Base-by-base conservation (phyloP, 306 rosid genomes). In the Pueraria montana region DNA sequence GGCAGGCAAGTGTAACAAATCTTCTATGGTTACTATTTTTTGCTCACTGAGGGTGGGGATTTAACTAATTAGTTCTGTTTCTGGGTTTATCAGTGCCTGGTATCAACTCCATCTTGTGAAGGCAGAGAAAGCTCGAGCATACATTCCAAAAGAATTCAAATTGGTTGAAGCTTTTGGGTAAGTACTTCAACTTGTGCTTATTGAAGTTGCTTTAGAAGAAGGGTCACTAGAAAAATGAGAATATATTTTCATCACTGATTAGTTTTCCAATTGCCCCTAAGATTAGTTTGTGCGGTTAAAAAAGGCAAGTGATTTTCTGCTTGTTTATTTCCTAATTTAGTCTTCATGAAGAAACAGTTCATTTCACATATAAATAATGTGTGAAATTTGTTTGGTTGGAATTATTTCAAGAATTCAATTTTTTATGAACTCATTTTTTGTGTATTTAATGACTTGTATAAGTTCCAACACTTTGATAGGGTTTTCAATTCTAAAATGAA, bases 81-180 rank as follows among this genome's bases (percentile, higher is more conserved):
- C 40, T 68, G 36, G 27, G 20, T 32, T n/a, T 45, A 42, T 84
- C 84, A 96, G 99, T 65, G 99, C 99, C 26, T 86, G 87, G 90
- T 96, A 96, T 89, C 98, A 96, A 53, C 94, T 96, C 36, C 98
- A 94, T 86, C 93, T 94, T 32, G 98, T 96, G 84, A 94, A 91
- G 76, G 91, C 96, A 49, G 91, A 91, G 76, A 91, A 91, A 73
- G 98, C 90, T 74, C 85, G 96, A 82, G 89, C 92, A 2, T 88
- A 84, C 83, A 91, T 96, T 79, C 99, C 99, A 4, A 92, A 90
- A 86, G 96, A 96, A 67, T 90, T 96, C 68, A 93, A 88, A 89
- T 82, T 96, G 69, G 94, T 96, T 68, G 91, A 96, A 90, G 96
- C 96, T 78, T 96, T 93, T 88, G 99, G 99, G 98, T 95, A 86